phyloP scores from a whole-genome alignment of 805 yeast species.

The Cyberlindnera mrakii region DNA sequence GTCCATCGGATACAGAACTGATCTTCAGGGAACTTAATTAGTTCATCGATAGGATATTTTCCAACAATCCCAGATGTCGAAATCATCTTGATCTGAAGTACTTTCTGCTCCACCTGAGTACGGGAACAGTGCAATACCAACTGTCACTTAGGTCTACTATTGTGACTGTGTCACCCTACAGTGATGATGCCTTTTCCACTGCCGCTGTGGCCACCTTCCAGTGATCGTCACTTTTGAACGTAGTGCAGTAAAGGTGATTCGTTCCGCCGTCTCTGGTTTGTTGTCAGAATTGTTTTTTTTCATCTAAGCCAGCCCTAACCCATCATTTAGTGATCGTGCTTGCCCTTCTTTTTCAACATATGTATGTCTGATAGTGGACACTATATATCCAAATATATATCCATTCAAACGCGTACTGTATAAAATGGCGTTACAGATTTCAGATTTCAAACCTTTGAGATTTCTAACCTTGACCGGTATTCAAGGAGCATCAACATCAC shows the following conservation, averaged over 20 bases:
- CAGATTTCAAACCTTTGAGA: too few species aligned
- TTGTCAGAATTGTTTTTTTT: not conserved
- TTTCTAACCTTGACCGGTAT: too few species aligned
- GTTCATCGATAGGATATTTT: too few species aligned
- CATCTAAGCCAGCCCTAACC: not conserved
- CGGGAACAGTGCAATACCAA: too few species aligned
- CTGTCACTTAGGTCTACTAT: slow-evolving; percentile 1
- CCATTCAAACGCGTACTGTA: too few species aligned
- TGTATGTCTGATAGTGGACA: not conserved
- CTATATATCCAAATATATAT: too few species aligned
- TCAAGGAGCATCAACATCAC: slow-evolving; percentile 10
- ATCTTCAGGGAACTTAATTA: too few species aligned
- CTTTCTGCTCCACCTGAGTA: too few species aligned
- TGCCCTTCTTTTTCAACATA: not conserved
- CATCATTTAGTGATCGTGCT: not conserved
- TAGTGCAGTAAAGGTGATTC: slow-evolving; percentile 4
- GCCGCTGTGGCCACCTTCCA: slow-evolving; percentile 3
- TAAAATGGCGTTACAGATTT: too few species aligned
- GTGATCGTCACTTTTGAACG: slow-evolving; percentile 5
- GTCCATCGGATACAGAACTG: too few species aligned
- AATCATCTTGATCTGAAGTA: too few species aligned
- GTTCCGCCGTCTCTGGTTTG: slow-evolving; percentile 2
- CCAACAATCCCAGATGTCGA: too few species aligned
- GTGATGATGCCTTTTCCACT: slow-evolving; percentile 1
- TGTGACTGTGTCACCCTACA: slow-evolving; percentile 5